Evolutionary conservation across 495 filamentous ascomycete species (phyloP), one percentile per base, ranked within the genome.

Genomic region (Pseudomonodictys pantanalensis): DNA sequence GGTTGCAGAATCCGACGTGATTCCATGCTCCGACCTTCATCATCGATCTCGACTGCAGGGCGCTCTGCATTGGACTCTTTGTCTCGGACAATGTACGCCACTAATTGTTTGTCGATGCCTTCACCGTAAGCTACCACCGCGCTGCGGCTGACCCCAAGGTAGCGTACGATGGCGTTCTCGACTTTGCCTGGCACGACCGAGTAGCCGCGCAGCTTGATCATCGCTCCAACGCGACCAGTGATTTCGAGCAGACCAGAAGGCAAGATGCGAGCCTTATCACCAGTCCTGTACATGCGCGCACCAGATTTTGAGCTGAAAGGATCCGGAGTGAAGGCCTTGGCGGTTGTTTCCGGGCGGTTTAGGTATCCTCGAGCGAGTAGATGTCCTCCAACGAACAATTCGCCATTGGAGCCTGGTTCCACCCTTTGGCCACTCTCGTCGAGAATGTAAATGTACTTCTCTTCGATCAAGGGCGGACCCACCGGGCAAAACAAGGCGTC

Each of bases 71-170:
- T 65, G 7, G 73, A 68, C 20, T 84, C 82, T 28, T 72, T 70
- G 48, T 87, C 85, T 3, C 70, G 69, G 12, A 87, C 83, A 57
- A 88, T 73, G 55, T 88, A 88, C n/a, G 84, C 84, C 32, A 86
- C 79, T 44, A 88, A 68, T 61, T 86, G 83, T 35, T 79, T 72
- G 10, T 87, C 83, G 23, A 87, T 71, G 3, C 85, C 85, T 17
- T 88, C 85, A 2, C 85, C 85, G 53, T 85, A 77, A 9, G 83
- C 77, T 33, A 81, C 71, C 0, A 88, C 80, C 5, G 78, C 81
- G 52, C 83, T 85, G 22, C 78, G 76, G 3, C 76, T 77, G 32
- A 87, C 82, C 18, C 83, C 84, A 29, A 88, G 71, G 52, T 82
- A 71, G 45, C 77, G 73, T 56, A 80, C 76, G 45, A 87, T 84